Base-by-base conservation (phyloP, 148 eudicot species). In the Vaccinium macrocarpon region DNA sequence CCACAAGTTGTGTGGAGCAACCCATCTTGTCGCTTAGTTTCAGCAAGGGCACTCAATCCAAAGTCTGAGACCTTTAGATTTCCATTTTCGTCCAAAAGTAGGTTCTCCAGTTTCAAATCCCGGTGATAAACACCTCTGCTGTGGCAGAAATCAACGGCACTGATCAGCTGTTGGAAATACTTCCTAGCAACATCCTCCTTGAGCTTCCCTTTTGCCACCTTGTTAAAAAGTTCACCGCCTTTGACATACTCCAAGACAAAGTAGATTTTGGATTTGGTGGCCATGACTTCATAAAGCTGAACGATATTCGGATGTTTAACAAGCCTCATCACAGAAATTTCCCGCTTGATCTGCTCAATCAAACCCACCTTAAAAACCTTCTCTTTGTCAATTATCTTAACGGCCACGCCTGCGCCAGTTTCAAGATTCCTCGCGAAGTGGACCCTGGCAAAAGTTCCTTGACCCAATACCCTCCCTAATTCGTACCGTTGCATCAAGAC, bases 1-100 rank as follows among this genome's bases (percentile, higher is more conserved):
- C 88, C 88, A 73, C 88, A 86, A 79, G 88, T 53, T 9, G 88
- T 86, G 53, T 86, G 88, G 42, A 86, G 88, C 49, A 86, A 79
- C 82, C 88, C 85, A 51, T 86, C 88, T 38, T 57, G 83, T 29
- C 80, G 80, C 86, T 72, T 86, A 23, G 85, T 78, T 79, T 83
- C 82, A 25, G 73, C 85, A 16, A 86, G 80, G 79, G 88, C 88
- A 83, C 86, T 86, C 59, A 86, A 80, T 51, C 88, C 88, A 50
- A 86, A 86, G 82, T 86, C 88, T 48, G 88, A 42, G 62, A 86
- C 86, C 83, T 86, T 86, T 75, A 86, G 66, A 52, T 79, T 83
- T 56, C 84, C 88, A 72, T 86, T 50, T 62, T 75, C 83, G 18
- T 86, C 88, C 79, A 86, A 76, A 46, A 86, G 86, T 6, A 86